These are phyloP conservation scores for Avena atlantica DNA, from an alignment of 176 grass and related monocot species.

Conservation along the genomic window DNA sequence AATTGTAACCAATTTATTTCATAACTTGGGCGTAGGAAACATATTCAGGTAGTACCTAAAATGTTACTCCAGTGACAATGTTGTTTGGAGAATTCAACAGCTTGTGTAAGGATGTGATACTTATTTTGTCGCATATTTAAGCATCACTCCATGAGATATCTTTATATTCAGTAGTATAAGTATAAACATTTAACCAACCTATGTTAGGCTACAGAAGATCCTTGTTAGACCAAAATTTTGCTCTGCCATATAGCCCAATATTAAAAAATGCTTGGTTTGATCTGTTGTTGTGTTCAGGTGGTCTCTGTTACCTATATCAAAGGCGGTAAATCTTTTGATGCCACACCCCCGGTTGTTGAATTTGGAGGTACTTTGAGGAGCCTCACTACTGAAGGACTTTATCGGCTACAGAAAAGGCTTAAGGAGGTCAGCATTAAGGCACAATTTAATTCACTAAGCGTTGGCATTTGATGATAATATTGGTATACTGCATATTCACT, in stretches of 20 bases:
- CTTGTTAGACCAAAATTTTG: not conserved
- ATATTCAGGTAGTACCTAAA: not conserved
- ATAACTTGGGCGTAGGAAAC: not conserved
- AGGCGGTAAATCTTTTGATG: slow-evolving; percentile 59
- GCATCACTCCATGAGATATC: not conserved
- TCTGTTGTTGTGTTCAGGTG: slow-evolving; percentile 58
- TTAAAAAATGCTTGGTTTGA: slow-evolving; percentile 6
- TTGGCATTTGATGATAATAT: not conserved
- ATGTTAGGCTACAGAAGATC: not conserved
- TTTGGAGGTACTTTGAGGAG: slow-evolving; percentile 96
- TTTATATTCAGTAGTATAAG: not conserved
- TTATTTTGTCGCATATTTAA: not conserved
- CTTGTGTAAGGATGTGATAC: not conserved
- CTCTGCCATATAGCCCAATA: not conserved
- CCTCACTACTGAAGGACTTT: slow-evolving; percentile 81
- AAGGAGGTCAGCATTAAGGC: slow-evolving; percentile 58
- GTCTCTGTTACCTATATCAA: slow-evolving; percentile 81
- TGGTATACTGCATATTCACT: not conserved
- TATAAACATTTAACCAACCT: not conserved
- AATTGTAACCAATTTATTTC: not conserved
- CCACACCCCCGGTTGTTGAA: slow-evolving; percentile 63
- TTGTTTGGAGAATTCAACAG: not conserved
- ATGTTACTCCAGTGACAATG: not conserved
- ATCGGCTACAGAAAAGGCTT: slow-evolving; percentile 65
- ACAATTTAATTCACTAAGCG: slow-evolving; percentile 1